Evolutionary conservation across 2,329 filamentous ascomycete species (phyloP).

Genomic region (Neofusicoccum sp.): DNA sequence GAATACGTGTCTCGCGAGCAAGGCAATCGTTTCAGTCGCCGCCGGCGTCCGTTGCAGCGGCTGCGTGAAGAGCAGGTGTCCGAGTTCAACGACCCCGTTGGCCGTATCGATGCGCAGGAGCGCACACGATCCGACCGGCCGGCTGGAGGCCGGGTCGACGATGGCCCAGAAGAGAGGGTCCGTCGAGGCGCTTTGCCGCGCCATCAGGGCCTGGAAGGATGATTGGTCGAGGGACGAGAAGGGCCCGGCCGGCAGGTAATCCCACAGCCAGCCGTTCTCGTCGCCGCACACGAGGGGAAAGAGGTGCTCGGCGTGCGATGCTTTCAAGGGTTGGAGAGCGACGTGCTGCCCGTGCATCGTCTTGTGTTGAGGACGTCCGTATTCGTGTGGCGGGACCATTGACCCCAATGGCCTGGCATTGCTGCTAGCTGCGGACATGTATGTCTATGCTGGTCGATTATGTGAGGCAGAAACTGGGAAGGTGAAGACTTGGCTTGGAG

Average conservation of each 20-base stretch:
- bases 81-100: slow-evolving; percentile 57
- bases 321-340: slow-evolving; percentile 17
- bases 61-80: slow-evolving; percentile 53
- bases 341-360: slow-evolving; percentile 9
- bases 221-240: slow-evolving; percentile 24
- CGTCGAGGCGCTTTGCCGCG: background rate
- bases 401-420: background rate
- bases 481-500: background rate
- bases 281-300: slow-evolving; percentile 20
- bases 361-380: background rate
- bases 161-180: slow-evolving; percentile 4
- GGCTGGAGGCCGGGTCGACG: background rate
- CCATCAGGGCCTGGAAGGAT: background rate
- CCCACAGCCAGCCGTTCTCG: slow-evolving; percentile 35
- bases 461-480: background rate
- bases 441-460: too few species aligned
- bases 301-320: slow-evolving; percentile 18
- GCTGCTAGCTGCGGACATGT: too few species aligned
- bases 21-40: slow-evolving; percentile 58
- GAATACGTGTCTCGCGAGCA: slow-evolving; percentile 56
- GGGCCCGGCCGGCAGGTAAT: slow-evolving; percentile 43
- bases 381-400: background rate
- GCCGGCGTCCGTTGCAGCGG: slow-evolving; percentile 53
- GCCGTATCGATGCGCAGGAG: slow-evolving; percentile 39
- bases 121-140: background rate